Conservation (phyloP, 257 asterid species). For the Solanum chilense region DNA sequence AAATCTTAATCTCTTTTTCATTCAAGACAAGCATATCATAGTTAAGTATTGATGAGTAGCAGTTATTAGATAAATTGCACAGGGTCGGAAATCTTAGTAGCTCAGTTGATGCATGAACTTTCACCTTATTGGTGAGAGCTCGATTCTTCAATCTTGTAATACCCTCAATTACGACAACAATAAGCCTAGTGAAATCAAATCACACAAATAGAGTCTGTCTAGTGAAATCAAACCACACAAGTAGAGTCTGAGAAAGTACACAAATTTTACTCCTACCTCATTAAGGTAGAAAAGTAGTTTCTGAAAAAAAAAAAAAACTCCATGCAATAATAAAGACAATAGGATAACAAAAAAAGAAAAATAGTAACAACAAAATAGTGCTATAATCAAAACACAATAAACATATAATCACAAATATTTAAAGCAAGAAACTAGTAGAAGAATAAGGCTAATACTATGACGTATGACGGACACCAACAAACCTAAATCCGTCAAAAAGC, state of each 20-base stretch:
- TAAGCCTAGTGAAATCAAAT: neutral
- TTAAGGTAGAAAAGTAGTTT: neutral
- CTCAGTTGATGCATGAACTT: neutral
- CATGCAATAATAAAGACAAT: neutral
- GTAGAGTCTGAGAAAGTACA: neutral
- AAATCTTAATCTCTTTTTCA: neutral
- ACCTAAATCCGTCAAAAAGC: neutral
- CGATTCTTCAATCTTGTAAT: neutral
- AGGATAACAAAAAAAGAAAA: neutral
- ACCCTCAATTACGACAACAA: neutral
- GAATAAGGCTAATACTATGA: neutral
- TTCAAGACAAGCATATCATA: neutral
- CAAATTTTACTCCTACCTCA: neutral
- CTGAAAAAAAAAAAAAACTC: accelerated
- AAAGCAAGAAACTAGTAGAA: neutral
- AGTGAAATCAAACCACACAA: neutral
- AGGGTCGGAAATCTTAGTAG: neutral
- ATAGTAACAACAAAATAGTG: neutral
- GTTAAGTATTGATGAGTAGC: neutral
- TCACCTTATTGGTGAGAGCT: neutral
- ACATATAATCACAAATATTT: neutral
- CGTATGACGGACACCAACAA: neutral
- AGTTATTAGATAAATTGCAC: neutral
- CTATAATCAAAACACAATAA: neutral
- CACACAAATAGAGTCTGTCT: no score